A percentile compares a stretch with the other conserved stretches of the same genome.
Conservation (phyloP, 345 rosid genomes). For the Heritiera littoralis region DNA sequence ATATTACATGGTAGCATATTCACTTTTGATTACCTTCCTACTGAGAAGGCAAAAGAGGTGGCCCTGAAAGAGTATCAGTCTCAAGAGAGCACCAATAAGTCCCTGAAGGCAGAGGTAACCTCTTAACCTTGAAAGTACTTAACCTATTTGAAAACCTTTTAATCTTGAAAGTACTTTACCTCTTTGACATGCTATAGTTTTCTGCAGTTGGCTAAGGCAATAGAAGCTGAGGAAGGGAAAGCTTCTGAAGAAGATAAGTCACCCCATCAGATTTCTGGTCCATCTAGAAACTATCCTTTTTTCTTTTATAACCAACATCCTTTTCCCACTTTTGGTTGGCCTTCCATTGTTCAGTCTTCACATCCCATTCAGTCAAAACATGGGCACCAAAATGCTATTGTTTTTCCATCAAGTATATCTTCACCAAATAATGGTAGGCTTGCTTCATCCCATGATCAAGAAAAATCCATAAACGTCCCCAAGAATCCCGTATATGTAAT, state of each 20-base stretch:
- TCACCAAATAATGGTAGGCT: conserved; percentile 35
- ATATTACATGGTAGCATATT: conserved; percentile 4
- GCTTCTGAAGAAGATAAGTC: conserved; percentile 36
- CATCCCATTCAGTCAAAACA: conserved; percentile 39
- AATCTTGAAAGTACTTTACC: background rate
- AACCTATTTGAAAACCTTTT: background rate
- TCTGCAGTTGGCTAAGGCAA: conserved; percentile 52
- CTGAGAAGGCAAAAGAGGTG: conserved; percentile 63
- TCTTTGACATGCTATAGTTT: conserved; percentile 15
- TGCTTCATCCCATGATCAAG: conserved; percentile 39
- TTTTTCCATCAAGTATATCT: conserved; percentile 36
- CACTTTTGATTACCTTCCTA: background rate
- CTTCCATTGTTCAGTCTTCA: conserved; percentile 56
- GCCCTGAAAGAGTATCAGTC: conserved; percentile 62
- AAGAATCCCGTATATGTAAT: conserved; percentile 55
- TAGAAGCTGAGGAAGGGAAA: conserved; percentile 41
- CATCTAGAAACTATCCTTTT: conserved; percentile 44
- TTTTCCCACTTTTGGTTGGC: conserved; percentile 68
- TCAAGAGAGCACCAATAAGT: conserved; percentile 62
- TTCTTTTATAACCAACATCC: conserved; percentile 60
- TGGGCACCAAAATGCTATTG: conserved; percentile 30
- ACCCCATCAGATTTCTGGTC: conserved; percentile 39
- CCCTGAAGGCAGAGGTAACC: conserved; percentile 60
- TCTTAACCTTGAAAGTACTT: background rate
- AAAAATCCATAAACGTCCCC: conserved; percentile 29